Base-by-base conservation (phyloP, 148 eudicot species). In the Rheum nobile region DNA sequence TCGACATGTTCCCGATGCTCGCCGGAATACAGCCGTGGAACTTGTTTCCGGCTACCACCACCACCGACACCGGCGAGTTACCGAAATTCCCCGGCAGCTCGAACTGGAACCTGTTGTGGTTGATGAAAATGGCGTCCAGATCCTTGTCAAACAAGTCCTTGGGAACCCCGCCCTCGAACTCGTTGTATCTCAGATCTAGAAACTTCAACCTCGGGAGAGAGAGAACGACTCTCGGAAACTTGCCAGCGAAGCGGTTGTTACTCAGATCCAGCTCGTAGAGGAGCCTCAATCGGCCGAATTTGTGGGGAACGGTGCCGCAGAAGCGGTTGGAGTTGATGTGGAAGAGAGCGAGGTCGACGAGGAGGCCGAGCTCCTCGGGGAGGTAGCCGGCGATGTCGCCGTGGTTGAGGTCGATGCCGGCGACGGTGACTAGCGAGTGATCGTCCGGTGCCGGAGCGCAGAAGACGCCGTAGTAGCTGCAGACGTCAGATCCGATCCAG, bases 51-150 rank as follows among this genome's bases (percentile, higher is more conserved):
- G 98, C 98, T n/a, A 93, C 21, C 0, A 93, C 98, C 2, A 89
- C 83, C 0, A 93, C 98, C 0, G 98, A 93, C 1, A 91, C 98
- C 32, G 98, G 98, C 29, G 98, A 93, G 79, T 93, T 91, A 0
- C 98, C 98, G 26, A 93, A 83, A 29, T 93, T 93, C 2, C 84
- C 84, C 14, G 98, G 97, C 29, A 93, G 31, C 72, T 89, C 84
- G 55, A 93, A 91, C 16, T 46, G 75, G 71, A 93, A 91, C 31
- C 98, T 61, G 57, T 93, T 93, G 34, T 86, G 86, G 55, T 93
- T 93, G 11, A 93, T 83, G 50, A 93, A 93, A 11, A 93, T 91
- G 0, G 98, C 98, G 38, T 93, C 98, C n/a, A 93, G 72, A 6
- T 83, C 80, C 59, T 84, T 86, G 59, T 93, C 97, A 13, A 93